Percentiles rank a stretch among this genome's conserved stretches.
Evolutionary conservation across 768 basidiomycete species (phyloP).

Genomic region (Chalciporus sphaerocephalus): DNA sequence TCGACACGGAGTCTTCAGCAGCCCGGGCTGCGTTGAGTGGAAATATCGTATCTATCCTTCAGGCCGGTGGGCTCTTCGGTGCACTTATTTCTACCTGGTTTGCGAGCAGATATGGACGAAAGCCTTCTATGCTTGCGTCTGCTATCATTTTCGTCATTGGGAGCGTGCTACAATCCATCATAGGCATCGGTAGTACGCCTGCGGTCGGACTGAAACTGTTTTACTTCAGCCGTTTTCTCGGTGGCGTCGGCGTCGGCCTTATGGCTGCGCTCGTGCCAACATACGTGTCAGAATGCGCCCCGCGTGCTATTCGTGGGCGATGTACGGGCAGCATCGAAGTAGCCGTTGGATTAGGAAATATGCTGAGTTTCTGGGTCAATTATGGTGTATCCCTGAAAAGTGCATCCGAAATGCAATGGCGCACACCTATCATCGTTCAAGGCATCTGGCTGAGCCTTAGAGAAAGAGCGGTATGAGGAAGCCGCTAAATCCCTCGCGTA

Average conservation of each 20-base stretch:
- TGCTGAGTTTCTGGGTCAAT: constrained; percentile 38
- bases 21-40: constrained; percentile 30
- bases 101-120: constrained; percentile 33
- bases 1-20: constrained; percentile 23
- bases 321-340: constrained; percentile 34
- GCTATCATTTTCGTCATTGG: constrained; percentile 34
- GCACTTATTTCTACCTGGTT: constrained; percentile 28
- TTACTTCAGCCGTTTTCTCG: constrained; percentile 40
- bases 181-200: constrained; percentile 30
- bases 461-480: constrained; percentile 32
- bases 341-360: constrained; percentile 32
- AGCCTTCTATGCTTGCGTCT: constrained; percentile 30
- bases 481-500: constrained; percentile 31
- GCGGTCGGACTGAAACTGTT: constrained; percentile 26
- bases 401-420: constrained; percentile 33
- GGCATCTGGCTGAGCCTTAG: no score
- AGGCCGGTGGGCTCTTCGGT: constrained; percentile 35
- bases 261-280: constrained; percentile 35
- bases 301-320: constrained; percentile 35
- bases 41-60: constrained; percentile 37
- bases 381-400: constrained; percentile 29
- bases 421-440: constrained; percentile 35
- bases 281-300: constrained; percentile 37
- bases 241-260: constrained; percentile 45
- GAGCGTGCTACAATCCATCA: constrained; percentile 31